phyloP scores from a whole-genome alignment of 495 filamentous ascomycete species.

The Aspergillus coremiiformis region DNA sequence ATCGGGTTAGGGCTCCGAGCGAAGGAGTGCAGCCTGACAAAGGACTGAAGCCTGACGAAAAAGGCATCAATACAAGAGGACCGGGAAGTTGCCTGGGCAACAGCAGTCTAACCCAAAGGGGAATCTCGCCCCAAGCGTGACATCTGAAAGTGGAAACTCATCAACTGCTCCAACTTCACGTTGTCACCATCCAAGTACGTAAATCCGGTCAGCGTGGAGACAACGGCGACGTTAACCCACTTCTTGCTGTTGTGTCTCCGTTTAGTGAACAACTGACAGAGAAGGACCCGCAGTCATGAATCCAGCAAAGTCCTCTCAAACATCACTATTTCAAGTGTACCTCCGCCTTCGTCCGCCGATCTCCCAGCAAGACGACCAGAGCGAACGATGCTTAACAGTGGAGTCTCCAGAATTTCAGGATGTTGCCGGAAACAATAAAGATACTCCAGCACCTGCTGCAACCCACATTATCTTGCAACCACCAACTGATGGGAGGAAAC shows the following conservation, averaged over 20 bases:
- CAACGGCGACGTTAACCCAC: neutral
- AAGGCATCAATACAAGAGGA: neutral
- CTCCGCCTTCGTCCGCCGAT: constrained; percentile 77
- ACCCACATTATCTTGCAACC: constrained; percentile 86
- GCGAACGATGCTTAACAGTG: constrained; percentile 72
- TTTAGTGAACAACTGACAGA: neutral
- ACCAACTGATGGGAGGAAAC: constrained; percentile 67
- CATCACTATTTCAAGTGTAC: constrained; percentile 83
- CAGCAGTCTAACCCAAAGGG: constrained; percentile 3
- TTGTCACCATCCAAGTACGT: neutral
- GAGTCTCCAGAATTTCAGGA: constrained; percentile 45
- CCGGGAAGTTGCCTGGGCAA: constrained; percentile 17
- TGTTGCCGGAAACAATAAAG: constrained; percentile 8
- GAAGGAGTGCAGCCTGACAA: no score
- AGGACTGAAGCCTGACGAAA: constrained; percentile 1
- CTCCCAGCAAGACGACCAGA: constrained; percentile 27
- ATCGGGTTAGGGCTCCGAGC: neutral
- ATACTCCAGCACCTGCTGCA: constrained; percentile 37
- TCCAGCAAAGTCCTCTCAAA: constrained; percentile 39
- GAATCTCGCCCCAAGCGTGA: neutral
- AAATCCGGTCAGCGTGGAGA: neutral
- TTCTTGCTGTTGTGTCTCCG: neutral
- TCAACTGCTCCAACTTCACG: neutral
- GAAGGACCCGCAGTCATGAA: constrained; percentile 25
- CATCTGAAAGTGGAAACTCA: neutral